These are phyloP conservation scores for Agapanthus africanus DNA, from an alignment of 106 monocot genomes.

Conservation along the genomic window DNA sequence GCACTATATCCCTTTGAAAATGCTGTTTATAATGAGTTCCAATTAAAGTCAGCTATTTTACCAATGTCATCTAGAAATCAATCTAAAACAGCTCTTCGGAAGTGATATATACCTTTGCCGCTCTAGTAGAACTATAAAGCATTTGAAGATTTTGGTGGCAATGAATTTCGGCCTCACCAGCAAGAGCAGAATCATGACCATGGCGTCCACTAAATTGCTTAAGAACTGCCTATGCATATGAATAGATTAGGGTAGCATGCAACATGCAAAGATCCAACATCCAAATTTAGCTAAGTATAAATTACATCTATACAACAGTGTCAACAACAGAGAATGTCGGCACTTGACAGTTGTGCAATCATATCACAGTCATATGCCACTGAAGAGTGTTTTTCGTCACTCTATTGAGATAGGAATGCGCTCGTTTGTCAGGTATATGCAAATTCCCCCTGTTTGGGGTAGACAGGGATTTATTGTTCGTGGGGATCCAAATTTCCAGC, in stretches of 20 bases:
- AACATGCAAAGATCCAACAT: neutral
- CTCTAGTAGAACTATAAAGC: conserved; percentile 71
- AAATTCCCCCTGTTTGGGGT: too few relatives aligned
- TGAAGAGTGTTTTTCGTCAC: too few relatives aligned
- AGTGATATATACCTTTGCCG: conserved; percentile 52
- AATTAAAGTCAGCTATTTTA: conserved; percentile 1
- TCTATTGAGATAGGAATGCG: too few relatives aligned
- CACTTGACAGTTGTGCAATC: neutral
- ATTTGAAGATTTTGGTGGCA: conserved; percentile 70
- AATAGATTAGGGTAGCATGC: neutral
- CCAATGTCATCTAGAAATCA: neutral
- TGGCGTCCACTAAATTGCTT: conserved; percentile 73
- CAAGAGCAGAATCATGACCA: conserved; percentile 38
- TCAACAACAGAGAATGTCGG: neutral
- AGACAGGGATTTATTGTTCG: too few relatives aligned
- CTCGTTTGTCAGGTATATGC: too few relatives aligned
- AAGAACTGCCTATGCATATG: conserved; percentile 48
- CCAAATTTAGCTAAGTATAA: neutral
- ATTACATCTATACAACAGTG: neutral
- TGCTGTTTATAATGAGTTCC: conserved; percentile 32
- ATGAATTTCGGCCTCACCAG: conserved; percentile 58
- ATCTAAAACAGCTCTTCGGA: neutral
- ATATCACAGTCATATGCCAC: too few relatives aligned
- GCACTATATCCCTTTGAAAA: conserved; percentile 64
- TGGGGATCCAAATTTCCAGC: too few relatives aligned